phyloP scores from a whole-genome alignment of 2,329 filamentous ascomycete species.

The Nemania abortiva region DNA sequence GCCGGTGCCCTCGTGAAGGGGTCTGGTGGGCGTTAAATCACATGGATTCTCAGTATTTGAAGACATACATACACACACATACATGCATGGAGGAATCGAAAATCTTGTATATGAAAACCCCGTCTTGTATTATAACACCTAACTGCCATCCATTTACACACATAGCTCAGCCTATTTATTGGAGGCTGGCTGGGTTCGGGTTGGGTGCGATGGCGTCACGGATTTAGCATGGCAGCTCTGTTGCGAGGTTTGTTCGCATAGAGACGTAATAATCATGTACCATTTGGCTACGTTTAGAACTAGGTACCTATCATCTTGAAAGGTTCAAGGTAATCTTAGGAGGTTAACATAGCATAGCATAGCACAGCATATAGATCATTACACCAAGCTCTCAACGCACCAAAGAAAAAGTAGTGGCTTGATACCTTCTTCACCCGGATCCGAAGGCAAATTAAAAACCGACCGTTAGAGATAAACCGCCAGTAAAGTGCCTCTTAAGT shows the following conservation, averaged over 20 bases:
- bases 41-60: background rate
- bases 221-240: conserved; percentile 14
- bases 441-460: background rate
- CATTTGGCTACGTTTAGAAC: conserved; percentile 7
- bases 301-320: background rate
- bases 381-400: background rate
- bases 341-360: conserved; percentile 40
- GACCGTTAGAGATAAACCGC: background rate
- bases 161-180: background rate
- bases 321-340: background rate
- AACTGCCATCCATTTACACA: conserved; percentile 14
- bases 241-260: conserved; percentile 3
- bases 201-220: conserved; percentile 15
- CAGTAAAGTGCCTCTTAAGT: background rate
- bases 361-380: conserved; percentile 15
- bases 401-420: background rate
- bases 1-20: conserved; percentile 32
- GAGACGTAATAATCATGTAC: conserved; percentile 31
- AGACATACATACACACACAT: background rate
- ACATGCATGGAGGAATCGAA: background rate
- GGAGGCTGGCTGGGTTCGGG: background rate
- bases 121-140: conserved; percentile 32
- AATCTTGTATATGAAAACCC: conserved; percentile 20
- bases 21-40: conserved; percentile 18
- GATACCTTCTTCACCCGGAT: background rate